Percentiles rank a stretch among this genome's conserved stretches.
Conservation (phyloP, 805 yeast genomes). For the baker's yeast (Saccharomyces cerevisiae) region DNA sequence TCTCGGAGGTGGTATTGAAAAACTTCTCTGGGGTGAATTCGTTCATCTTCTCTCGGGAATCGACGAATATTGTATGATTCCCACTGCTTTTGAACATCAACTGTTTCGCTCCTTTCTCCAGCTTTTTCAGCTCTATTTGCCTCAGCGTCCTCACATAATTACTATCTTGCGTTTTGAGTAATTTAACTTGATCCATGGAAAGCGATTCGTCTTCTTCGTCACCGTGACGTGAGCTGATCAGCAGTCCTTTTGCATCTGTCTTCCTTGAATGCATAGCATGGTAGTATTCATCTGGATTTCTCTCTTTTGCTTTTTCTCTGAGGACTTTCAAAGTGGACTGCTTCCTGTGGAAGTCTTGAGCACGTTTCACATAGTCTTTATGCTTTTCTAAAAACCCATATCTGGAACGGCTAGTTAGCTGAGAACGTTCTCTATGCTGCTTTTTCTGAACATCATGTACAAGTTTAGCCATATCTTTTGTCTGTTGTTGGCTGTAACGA, state of each 20-base stretch:
- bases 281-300: constrained; percentile 93
- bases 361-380: constrained; percentile 69
- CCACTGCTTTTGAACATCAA: constrained; percentile 52
- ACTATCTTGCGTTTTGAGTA: constrained; percentile 84
- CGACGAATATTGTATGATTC: constrained; percentile 81
- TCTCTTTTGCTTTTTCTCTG: constrained; percentile 57
- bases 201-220: constrained; percentile 43
- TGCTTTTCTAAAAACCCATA: constrained; percentile 90
- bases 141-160: constrained; percentile 76
- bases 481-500: not conserved
- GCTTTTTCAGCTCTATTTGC: constrained; percentile 56
- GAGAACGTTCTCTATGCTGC: constrained; percentile 92
- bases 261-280: constrained; percentile 76
- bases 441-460: constrained; percentile 91
- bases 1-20: constrained; percentile 62
- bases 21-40: constrained; percentile 53
- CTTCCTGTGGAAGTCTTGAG: constrained; percentile 54
- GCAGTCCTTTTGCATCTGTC: constrained; percentile 63
- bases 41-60: constrained; percentile 45
- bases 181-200: constrained; percentile 65
- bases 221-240: constrained; percentile 49
- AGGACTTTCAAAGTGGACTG: constrained; percentile 58
- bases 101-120: constrained; percentile 42
- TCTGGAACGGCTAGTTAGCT: constrained; percentile 61
- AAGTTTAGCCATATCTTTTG: constrained; percentile 52